Evolutionary conservation across 805 yeast species (phyloP), one percentile per base, ranked within the genome.

Genomic region (Cyberlindnera mrakii): DNA sequence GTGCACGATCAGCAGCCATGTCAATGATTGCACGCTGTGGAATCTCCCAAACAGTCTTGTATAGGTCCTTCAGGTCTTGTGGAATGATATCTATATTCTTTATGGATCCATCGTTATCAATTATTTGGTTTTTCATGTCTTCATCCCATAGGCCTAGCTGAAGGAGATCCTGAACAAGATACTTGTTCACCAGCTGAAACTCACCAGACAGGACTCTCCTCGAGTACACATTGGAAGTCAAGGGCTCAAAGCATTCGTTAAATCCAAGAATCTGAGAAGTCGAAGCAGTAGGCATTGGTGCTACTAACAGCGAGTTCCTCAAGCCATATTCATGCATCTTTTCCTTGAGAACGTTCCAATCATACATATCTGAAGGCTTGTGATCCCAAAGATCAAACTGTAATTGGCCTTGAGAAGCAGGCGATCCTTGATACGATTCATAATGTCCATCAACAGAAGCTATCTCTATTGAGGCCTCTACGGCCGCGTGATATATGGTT

Each of bases 281-380:
- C 1, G 98, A 89, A 1, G 99, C 98, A 10, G 98, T 91, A 31
- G 99, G 99, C 99, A 91, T 91, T 40, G 96, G 95, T 3, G 95
- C 97, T 30, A 90, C 86, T 16, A 90, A 64, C 46, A 91, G 67
- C 4, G 98, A 91, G 68, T 91, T 91, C 58, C 98, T 72, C 39
- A 91, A 55, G 37, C 99, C 99, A 58, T 78, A 65, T 47, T 66
- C 60, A 42, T 65, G 65, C 45, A 93, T 71, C 32, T 77, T 67
- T 13, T 65, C 67, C 65, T 84, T 89, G 53, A 89, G 61, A 4
- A 62, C 48, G 48, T 77, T 85, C 98, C 98, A 91, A 57, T 91
- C 95, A 77, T 89, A 90, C 49, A 87, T 70, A 30, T 72, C 77
- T 9, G 84, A 66, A 25, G 98, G 96, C 45, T 80, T 76, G 30